Evolutionary conservation across 306 rosid species (phyloP).

Genomic region (Astragalus membranaceus): DNA sequence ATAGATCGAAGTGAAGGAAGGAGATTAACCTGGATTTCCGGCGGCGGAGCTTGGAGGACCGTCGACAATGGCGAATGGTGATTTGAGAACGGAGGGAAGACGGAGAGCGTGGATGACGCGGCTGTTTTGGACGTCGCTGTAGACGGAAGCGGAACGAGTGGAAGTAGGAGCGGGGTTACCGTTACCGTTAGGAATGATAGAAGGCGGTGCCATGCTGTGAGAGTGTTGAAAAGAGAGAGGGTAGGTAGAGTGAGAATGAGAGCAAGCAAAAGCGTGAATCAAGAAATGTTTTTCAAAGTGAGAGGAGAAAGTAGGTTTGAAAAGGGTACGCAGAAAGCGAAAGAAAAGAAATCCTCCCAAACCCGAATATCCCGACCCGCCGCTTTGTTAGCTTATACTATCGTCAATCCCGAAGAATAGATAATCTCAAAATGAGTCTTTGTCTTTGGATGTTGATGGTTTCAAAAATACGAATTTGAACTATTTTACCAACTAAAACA

Average conservation of each 20-base stretch:
- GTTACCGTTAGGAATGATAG: slow-evolving; percentile 44
- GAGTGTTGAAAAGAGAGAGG: background rate
- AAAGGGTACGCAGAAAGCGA: background rate
- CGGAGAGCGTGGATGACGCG: slow-evolving; percentile 80
- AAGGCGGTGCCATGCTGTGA: slow-evolving; percentile 48
- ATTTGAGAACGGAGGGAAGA: slow-evolving; percentile 73
- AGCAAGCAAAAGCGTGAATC: slow-evolving; percentile 13
- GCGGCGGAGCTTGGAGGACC: slow-evolving; percentile 94
- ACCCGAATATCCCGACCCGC: slow-evolving; percentile 21
- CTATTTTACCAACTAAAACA: too few species aligned
- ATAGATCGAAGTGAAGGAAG: slow-evolving; percentile 25
- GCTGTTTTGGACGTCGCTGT: slow-evolving; percentile 75
- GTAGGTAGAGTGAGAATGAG: background rate
- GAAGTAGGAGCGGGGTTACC: slow-evolving; percentile 22
- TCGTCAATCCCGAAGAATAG: background rate
- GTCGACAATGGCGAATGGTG: slow-evolving; percentile 60
- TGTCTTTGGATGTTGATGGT: background rate
- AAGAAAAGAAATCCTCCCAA: background rate
- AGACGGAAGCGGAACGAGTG: slow-evolving; percentile 58
- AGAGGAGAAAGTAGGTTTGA: slow-evolving; percentile 25
- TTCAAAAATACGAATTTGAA: too few species aligned
- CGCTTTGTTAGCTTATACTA: background rate
- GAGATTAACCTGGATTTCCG: slow-evolving; percentile 69
- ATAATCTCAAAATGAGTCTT: background rate
- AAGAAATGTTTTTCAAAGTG: slow-evolving; percentile 2